phyloP scores from a whole-genome alignment of 192 early-diverging fungal genomes.

The Helicostylum pulchrum region DNA sequence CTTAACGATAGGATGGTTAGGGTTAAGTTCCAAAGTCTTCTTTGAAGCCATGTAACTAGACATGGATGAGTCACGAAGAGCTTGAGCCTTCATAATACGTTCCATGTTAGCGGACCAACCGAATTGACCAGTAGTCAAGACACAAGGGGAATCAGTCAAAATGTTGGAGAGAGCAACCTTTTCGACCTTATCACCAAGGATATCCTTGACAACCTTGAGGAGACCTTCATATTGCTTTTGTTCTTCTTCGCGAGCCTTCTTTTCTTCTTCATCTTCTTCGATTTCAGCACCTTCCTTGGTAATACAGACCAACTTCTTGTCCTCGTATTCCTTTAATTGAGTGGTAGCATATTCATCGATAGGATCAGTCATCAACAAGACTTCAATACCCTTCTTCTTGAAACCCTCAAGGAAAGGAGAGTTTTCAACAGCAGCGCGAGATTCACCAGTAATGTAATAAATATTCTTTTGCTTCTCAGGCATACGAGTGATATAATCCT shows the following conservation, averaged over 20 bases:
- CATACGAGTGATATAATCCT: conserved; percentile 99
- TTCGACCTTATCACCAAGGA: conserved; percentile 98
- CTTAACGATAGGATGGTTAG: conserved; percentile 91
- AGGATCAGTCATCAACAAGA: conserved; percentile 97
- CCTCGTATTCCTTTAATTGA: conserved; percentile 98
- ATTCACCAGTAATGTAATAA: conserved; percentile 98
- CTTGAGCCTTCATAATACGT: conserved; percentile 99
- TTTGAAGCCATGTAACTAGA: conserved; percentile 98
- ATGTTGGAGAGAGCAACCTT: conserved; percentile 81
- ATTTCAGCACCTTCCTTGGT: conserved; percentile 99
- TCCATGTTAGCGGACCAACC: conserved; percentile 99
- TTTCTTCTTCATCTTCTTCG: conserved; percentile 97
- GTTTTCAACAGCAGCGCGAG: conserved; percentile 86
- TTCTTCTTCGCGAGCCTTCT: conserved; percentile 87
- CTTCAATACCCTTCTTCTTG: conserved; percentile 99
- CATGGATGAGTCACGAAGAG: conserved; percentile 96
- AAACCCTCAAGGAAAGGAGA: conserved; percentile 97
- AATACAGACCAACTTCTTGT: conserved; percentile 95
- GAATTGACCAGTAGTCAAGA: conserved; percentile 96
- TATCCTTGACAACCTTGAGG: conserved; percentile 91
- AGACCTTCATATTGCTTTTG: conserved; percentile 84
- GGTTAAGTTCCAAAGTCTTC: conserved; percentile 98
- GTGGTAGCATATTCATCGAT: conserved; percentile 98
- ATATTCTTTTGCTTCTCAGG: conserved; percentile 99
- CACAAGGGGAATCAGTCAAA: conserved; percentile 95